Percentiles rank a stretch among this genome's conserved stretches.
phyloP scores from a whole-genome alignment of 371 early-diverging fungal species.

The Syncephalastrum racemosum region DNA sequence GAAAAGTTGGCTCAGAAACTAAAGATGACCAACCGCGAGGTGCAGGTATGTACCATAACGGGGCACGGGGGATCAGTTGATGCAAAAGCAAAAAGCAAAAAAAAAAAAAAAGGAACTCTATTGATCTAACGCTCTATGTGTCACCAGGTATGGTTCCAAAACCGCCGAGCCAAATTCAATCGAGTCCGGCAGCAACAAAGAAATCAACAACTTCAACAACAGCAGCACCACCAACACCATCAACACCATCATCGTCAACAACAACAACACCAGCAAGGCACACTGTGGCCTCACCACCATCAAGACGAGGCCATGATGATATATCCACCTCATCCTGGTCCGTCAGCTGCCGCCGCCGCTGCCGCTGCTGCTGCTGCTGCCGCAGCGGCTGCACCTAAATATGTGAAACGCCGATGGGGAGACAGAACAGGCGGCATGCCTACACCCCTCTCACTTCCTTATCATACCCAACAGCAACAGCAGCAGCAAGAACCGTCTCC shows the following conservation, averaged over 20 bases:
- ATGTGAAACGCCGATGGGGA: neutral
- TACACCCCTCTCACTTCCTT: constrained; percentile 1
- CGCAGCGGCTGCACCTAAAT: constrained; percentile 1
- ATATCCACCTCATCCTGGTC: constrained; percentile 6
- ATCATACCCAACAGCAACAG: constrained; percentile 3
- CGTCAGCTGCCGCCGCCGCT: constrained; percentile 1
- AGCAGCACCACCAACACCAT: constrained; percentile 1
- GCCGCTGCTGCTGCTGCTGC: neutral
- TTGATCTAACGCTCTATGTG: constrained; percentile 21
- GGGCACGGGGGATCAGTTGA: neutral
- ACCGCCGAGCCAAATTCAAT: constrained; percentile 36
- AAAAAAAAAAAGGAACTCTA: constrained; percentile 17
- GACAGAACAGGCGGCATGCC: constrained; percentile 2
- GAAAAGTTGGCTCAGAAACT: constrained; percentile 81
- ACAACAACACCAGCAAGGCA: constrained; percentile 9
- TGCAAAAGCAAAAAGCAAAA: constrained; percentile 3
- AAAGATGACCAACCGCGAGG: constrained; percentile 90
- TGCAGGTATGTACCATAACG: constrained; percentile 65
- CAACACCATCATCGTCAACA: constrained; percentile 1
- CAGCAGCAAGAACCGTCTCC: constrained; percentile 12
- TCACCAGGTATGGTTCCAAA: constrained; percentile 39
- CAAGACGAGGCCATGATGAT: constrained; percentile 5
- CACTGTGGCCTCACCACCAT: constrained; percentile 4
- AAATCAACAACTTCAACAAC: constrained; percentile 16
- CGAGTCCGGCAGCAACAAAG: constrained; percentile 17